A percentile compares a stretch with the other conserved stretches of the same genome.
Evolutionary conservation across 305 asterid genomes (phyloP).

Genomic region (Fraxinus floribunda): DNA sequence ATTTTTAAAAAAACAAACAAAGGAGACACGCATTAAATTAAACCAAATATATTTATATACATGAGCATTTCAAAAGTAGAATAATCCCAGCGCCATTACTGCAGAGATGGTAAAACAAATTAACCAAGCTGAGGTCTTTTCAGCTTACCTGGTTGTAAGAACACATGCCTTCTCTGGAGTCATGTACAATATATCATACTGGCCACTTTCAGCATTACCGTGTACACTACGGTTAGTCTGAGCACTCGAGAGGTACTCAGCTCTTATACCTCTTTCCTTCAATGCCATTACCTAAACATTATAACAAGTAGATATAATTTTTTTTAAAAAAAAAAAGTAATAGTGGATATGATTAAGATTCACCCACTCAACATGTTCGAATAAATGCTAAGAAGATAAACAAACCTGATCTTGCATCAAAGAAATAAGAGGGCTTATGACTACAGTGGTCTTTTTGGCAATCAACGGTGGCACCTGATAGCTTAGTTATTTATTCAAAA

Average conservation of each 20-base stretch:
- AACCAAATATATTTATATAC: background rate
- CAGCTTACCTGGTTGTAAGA: slow-evolving; percentile 56
- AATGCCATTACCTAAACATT: slow-evolving; percentile 75
- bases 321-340: background rate
- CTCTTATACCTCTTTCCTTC: slow-evolving; percentile 79
- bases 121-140: slow-evolving; percentile 4
- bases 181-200: slow-evolving; percentile 67
- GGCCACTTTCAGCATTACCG: slow-evolving; percentile 68
- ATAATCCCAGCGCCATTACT: background rate
- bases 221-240: slow-evolving; percentile 60
- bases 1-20: background rate
- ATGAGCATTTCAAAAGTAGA: slow-evolving; percentile 9
- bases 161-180: slow-evolving; percentile 81
- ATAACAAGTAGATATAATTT: slow-evolving; percentile 13
- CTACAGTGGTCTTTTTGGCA: slow-evolving; percentile 69
- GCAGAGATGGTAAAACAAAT: background rate
- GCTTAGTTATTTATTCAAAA: slow-evolving; percentile 41
- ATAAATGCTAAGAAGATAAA: slow-evolving; percentile 2
- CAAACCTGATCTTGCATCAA: slow-evolving; percentile 95
- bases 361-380: background rate
- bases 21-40: background rate
- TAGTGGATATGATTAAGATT: background rate
- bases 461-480: slow-evolving; percentile 91
- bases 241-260: slow-evolving; percentile 87
- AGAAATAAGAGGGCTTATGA: slow-evolving; percentile 89